Base-by-base conservation (phyloP, 192 early-diverging fungal genomes). In the Podila verticillata region DNA sequence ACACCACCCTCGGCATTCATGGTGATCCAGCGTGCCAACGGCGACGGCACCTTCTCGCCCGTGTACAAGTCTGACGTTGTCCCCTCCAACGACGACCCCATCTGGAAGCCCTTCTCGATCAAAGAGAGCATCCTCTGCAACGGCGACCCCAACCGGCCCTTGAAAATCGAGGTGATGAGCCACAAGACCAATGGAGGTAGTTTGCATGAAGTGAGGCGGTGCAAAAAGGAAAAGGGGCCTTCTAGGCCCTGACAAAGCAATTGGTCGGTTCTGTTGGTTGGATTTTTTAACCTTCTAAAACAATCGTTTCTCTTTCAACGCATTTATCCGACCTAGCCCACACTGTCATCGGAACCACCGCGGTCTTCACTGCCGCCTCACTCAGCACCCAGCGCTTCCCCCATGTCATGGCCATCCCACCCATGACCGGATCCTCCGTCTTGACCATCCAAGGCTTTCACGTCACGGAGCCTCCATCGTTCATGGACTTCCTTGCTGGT, bases 401-500 rank as follows among this genome's bases (percentile, higher is more conserved):
- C 72, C 47, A 65, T 31, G 47, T 44, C 59, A 65, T 64, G 60
- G 48, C 72, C 35, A 63, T 84, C 39, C 70, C 61, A n/a, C 58
- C 39, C 31, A 68, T 72, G 70, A 64, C 65, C 29, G 68, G 64
- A 24, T 56, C 74, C 28, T 58, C 79, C 3, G 54, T 83, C 15
- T 22, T 75, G 44, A 68, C 54, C 7, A 65, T 75, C 24, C 66
- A 61, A 35, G 67, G 63, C 32, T 74, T 68, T 24, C 64, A 72
- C 17, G 47, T 72, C 19, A 63, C 60, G 2, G 68, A 79, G n/a
- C 44, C 62, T 54, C 82, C 72, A 8, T 80, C 81, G 19, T 90
- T 90, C 51, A 49, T 89, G 61, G 88, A 89, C 58, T 90, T 86
- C 56, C 60, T 90, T 19, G 77, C 81, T 0, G 86, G 85, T 7